Evolutionary conservation across 805 yeast genomes (phyloP), one percentile per base, ranked within the genome.

Genomic region (Cyberlindnera mississippiensis): DNA sequence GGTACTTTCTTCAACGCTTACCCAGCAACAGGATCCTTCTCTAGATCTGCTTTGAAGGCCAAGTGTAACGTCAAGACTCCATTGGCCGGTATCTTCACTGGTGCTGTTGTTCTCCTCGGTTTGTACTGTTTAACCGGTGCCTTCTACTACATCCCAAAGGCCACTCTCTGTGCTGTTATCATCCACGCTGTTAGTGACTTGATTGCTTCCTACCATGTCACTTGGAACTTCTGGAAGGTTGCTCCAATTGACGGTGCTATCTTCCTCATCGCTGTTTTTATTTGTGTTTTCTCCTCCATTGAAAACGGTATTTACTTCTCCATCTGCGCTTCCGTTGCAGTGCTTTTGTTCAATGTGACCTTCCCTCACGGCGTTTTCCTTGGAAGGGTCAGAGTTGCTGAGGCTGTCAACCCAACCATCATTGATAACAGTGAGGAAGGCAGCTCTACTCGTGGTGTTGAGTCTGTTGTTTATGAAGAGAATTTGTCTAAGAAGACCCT

Each of bases 31-130:
- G 97, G 97, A 35, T 90, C 97, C 1, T 90, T 90, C 64, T 85
- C 95, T 15, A 82, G 97, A 70, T 85, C 96, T 34, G 97, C 97
- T 7, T 73, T 90, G 56, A 90, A 91, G 67, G 82, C 95, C 38
- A 90, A 90, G 66, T 90, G 96, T 74, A 95, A 96, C 61, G 97
- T 90, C 35, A 78, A 89, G 59, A 90, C 97, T 16, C 97, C 97
- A 28, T 69, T 90, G 46, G 95, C 96, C 34, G 96, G 96, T 67
- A 73, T 88, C 32, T 85, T 81, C 64, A 85, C 96, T 11, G 97
- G 96, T 60, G 78, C 76, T 34, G 89, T 91, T 64, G 97, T 90
- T 19, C 66, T 90, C 48, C 68, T 90, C 49, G 96, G 97, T 2
- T 72, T 90, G 49, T 90, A 89, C 63, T 80, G 85, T 45, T 74